Base-by-base conservation (phyloP, 495 filamentous ascomycete species). In the Physcia stellaris region DNA sequence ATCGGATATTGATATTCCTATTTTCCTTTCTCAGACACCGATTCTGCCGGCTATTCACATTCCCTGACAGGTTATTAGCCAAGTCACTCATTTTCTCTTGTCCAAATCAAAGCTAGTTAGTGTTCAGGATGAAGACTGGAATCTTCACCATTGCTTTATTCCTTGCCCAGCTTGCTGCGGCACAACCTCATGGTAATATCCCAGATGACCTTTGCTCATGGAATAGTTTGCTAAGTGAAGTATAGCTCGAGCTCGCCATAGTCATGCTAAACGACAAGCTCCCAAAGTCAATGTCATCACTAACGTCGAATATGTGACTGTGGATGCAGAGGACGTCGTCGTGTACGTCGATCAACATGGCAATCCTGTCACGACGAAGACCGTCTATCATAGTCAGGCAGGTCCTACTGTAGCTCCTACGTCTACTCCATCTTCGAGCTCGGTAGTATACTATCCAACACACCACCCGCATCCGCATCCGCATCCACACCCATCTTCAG, bases 311-410 rank as follows among this genome's bases (percentile, higher is more conserved):
- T 59, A 53, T 13, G 62, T 66, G 31, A 63, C 52, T 29, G 56
- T 44, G 32, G 40, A 49, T 13, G 54, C 50, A 17, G 51, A 62
- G 13, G 60, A 73, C 34, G 70, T 79, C 13, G 59, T 79, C 20
- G 70, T 83, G 45, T 79, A 67, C 49, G 71, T 84, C 20, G 69
- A 88, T 50, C 59, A 74, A 35, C 42, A 72, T 37, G 78, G 80
- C 38, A 61, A 71, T 6, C 62, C 64, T 0, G 41, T 80, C 22
- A 59, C 53, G 17, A 56, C 42, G 16, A 35, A 37, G 1, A 55
- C 48, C 4, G 15, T 46, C 48, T 39, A 66, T 56, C 17, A 35
- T 44, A 42, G 40, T n/a, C 37, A 39, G 40, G 41, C 33, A 2
- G 21, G 13, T 16, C 36, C 50, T 32, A 40, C 48, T 17, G 39